Conservation (phyloP, 805 yeast species). For the Metschnikowia proteae region DNA sequence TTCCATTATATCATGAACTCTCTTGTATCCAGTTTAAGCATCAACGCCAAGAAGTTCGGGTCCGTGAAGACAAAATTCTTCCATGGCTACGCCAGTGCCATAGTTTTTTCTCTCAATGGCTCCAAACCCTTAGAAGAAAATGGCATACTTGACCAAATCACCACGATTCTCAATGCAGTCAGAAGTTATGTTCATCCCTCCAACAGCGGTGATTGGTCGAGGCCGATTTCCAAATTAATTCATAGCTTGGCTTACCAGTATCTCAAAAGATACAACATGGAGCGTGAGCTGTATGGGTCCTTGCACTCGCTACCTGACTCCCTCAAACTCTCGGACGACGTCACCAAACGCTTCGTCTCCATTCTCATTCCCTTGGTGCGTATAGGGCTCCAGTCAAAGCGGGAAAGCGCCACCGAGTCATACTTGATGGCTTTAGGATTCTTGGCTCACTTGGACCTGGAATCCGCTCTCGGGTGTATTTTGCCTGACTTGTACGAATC, state of each 20-base stretch:
- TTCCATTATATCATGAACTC: conserved; percentile 57
- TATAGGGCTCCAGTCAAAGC: conserved; percentile 78
- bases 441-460: conserved; percentile 62
- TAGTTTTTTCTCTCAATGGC: conserved; percentile 63
- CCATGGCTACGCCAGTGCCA: conserved; percentile 41
- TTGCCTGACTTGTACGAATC: conserved; percentile 76
- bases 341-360: conserved; percentile 42
- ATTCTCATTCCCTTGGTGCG: conserved; percentile 54
- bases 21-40: conserved; percentile 42
- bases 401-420: conserved; percentile 49
- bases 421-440: conserved; percentile 57
- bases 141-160: conserved; percentile 51
- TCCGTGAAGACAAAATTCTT: conserved; percentile 39
- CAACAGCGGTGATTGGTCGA: conserved; percentile 85
- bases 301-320: conserved; percentile 25
- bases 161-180: conserved; percentile 59
- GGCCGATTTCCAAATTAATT: conserved; percentile 61
- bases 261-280: conserved; percentile 55
- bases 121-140: conserved; percentile 34
- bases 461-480: conserved; percentile 47
- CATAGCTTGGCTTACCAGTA: conserved; percentile 55
- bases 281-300: conserved; percentile 34
- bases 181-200: conserved; percentile 90
- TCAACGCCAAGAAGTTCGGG: conserved; percentile 46
- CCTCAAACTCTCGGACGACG: conserved; percentile 33